Base-by-base conservation (phyloP, 371 early-diverging fungal species). In the Haplosporangium sp. region DNA sequence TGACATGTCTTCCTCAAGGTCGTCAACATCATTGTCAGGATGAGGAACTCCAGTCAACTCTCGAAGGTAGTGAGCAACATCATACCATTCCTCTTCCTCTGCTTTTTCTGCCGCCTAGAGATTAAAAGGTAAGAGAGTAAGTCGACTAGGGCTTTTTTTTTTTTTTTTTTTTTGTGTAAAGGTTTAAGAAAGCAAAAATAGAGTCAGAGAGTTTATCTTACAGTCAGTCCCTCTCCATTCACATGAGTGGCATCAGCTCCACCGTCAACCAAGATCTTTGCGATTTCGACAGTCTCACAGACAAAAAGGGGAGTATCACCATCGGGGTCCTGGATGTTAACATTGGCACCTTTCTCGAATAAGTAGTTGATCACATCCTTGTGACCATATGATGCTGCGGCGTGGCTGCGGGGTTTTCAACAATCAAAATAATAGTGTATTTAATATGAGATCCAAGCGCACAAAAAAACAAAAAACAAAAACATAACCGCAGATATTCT, bases 221-320 rank as follows among this genome's bases (percentile, higher is more conserved):
- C 75, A 55, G 75, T 69, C 61, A 75, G 61, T 19, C 62, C 75
- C 52, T 69, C 63, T 39, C 69, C 75, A 52, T 75, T 75, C 37
- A 69, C 38, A 61, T 77, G 84, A 4, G 79, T 83, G 9, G 92
- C 86, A 74, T 95, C 89, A 1, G 96, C 95, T 4, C 95, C 95
- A 58, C 86, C 81, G 52, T 91, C 88, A 38, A 96, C 58, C 53
- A 97, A 82, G 62, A 91, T 69, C 62, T 88, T 66, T 38, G 94
- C 96, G 65, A 92, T 90, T n/a, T 87, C 91, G 3, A 87, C 87
- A 50, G 91, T 89, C 69, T 96, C 96, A 63, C 90, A 91, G n/a
- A 92, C 90, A 73, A 92, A 95, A 44, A 97, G 85, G 11, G 96
- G 95, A 20, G 96, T 94, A 71, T 96, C 96, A 63, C 94, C 92